Conservation (phyloP, 768 basidiomycete genomes). For the Podaxis carcinomalis region DNA sequence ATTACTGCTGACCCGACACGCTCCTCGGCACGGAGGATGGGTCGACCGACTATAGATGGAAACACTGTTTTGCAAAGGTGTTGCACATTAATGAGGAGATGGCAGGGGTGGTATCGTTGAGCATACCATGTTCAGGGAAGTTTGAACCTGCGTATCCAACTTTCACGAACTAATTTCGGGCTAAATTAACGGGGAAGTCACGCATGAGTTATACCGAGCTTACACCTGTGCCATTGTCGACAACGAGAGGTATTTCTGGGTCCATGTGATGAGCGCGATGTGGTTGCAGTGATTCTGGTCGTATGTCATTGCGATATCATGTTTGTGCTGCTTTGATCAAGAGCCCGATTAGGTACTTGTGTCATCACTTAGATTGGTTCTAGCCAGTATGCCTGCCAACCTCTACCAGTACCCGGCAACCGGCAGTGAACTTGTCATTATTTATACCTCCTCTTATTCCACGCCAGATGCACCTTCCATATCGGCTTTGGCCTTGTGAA, state of each 20-base stretch:
- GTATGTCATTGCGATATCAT: slow-evolving; percentile 8
- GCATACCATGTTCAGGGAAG: slow-evolving; percentile 87
- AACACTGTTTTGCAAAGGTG: slow-evolving; percentile 55
- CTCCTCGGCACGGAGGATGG: slow-evolving; percentile 96
- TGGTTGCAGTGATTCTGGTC: background rate
- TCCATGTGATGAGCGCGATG: slow-evolving; percentile 30
- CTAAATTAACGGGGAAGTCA: slow-evolving; percentile 9
- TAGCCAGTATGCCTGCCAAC: background rate
- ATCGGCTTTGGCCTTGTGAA: no score
- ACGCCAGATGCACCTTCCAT: no score
- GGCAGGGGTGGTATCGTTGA: background rate
- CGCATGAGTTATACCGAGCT: slow-evolving; percentile 23
- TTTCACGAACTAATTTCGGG: slow-evolving; percentile 70
- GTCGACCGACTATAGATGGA: slow-evolving; percentile 93
- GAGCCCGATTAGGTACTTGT: background rate
- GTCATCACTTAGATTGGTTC: background rate
- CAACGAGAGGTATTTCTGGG: slow-evolving; percentile 58
- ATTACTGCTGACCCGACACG: slow-evolving; percentile 82
- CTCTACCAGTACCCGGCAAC: background rate
- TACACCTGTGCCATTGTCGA: slow-evolving; percentile 89
- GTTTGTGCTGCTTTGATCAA: background rate
- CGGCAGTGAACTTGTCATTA: background rate
- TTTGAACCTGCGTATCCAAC: slow-evolving; percentile 90
- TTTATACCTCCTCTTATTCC: no score
- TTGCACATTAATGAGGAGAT: background rate